Evolutionary conservation across 1,284 basidiomycete species (phyloP).

Genomic region (Microbotryum intermedium): DNA sequence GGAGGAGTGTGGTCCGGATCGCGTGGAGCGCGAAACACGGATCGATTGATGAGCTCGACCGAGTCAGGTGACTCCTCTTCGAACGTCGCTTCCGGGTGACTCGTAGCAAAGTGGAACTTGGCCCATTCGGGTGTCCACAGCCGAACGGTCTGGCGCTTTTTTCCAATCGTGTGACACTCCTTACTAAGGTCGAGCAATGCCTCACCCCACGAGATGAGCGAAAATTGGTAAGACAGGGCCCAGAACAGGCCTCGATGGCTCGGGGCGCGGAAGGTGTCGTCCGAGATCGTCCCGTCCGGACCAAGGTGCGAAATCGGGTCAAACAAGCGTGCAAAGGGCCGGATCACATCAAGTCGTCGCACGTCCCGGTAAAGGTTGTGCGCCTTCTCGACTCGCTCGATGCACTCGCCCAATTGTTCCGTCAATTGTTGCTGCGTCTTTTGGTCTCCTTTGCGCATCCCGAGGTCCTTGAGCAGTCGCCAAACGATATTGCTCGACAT

Average conservation of each 20-base stretch:
- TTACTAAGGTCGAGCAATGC: constrained; percentile 48
- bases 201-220: constrained; percentile 51
- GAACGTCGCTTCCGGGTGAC: background rate
- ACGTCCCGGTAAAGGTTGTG: constrained; percentile 49
- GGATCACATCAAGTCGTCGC: constrained; percentile 54
- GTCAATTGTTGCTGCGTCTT: constrained; percentile 42
- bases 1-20: constrained; percentile 42
- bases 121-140: constrained; percentile 57
- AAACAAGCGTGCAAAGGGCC: constrained; percentile 59
- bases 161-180: constrained; percentile 53
- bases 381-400: constrained; percentile 40
- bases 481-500: too few species aligned
- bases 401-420: too few species aligned
- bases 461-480: too few species aligned
- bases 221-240: constrained; percentile 61
- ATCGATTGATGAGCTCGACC: constrained; percentile 39
- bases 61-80: constrained; percentile 46
- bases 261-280: constrained; percentile 5
- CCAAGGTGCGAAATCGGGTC: constrained; percentile 40
- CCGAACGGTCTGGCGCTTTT: constrained; percentile 41
- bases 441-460: constrained; percentile 28
- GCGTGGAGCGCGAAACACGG: constrained; percentile 26
- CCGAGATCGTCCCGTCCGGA: constrained; percentile 16
- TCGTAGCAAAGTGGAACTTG: constrained; percentile 7
- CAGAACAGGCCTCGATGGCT: constrained; percentile 45